Evolutionary conservation across 208 protist genomes (phyloP).

Genomic region (Leishmania aethiopica): DNA sequence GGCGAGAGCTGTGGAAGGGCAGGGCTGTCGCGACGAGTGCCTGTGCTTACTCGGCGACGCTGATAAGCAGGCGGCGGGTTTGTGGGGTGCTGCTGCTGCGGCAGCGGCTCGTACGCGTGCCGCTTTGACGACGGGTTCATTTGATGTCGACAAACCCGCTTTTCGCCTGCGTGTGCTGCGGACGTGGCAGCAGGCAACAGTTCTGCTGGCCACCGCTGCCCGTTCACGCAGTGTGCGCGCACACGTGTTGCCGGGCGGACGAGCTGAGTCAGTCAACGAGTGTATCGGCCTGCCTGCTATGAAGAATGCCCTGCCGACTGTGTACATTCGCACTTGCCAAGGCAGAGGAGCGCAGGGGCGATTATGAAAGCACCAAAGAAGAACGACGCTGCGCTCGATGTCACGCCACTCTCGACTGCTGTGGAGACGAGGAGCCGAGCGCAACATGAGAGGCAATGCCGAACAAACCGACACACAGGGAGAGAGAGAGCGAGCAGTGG

Average conservation of each 20-base stretch:
- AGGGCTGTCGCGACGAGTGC: neutral
- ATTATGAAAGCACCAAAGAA: neutral
- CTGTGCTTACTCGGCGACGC: neutral
- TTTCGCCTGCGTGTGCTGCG: neutral
- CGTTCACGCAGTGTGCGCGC: neutral
- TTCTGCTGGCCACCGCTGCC: neutral
- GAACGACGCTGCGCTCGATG: neutral
- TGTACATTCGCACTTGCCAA: neutral
- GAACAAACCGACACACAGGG: neutral
- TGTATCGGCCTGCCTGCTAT: neutral
- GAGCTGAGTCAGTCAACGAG: neutral
- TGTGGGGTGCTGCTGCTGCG: neutral
- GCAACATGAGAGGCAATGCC: neutral
- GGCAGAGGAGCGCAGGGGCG: neutral
- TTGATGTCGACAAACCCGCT: neutral
- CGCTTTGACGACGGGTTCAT: constrained; percentile 11
- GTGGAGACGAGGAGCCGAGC: neutral
- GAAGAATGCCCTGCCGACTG: neutral
- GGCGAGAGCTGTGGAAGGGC: constrained; percentile 4
- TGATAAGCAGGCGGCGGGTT: too few relatives aligned
- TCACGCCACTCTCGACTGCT: neutral
- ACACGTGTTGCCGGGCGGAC: neutral
- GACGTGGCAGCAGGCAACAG: neutral
- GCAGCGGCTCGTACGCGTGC: constrained; percentile 3
- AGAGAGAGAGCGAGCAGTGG: neutral